A percentile compares a stretch with the other conserved stretches of the same genome.
These are phyloP conservation scores for Persicaria tinctoria DNA, from an alignment of 148 eudicot species.

Conservation along the genomic window DNA sequence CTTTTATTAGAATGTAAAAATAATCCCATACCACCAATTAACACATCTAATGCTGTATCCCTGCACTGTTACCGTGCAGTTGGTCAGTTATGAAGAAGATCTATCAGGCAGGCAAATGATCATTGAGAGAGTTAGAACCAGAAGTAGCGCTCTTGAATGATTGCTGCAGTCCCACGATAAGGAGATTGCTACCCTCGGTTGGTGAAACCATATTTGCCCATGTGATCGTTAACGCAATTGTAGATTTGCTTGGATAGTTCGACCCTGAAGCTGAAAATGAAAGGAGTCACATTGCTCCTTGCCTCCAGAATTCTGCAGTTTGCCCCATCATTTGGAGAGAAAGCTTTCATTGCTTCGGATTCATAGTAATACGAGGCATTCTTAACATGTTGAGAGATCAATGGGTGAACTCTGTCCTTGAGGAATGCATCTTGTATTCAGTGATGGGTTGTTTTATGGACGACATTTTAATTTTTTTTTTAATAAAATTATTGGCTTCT, in stretches of 20 bases:
- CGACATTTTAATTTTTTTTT: no score
- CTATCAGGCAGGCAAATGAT: slow-evolving; percentile 87
- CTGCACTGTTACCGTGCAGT: slow-evolving; percentile 31
- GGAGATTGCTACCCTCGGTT: neutral
- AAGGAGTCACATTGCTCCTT: neutral
- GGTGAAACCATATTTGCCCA: neutral
- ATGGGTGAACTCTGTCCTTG: no score
- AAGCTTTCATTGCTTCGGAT: no score
- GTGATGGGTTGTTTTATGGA: no score
- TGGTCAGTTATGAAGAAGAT: slow-evolving; percentile 93
- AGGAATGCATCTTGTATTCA: no score
- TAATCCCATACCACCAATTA: neutral
- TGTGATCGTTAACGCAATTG: neutral
- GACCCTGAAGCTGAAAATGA: neutral
- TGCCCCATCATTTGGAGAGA: no score
- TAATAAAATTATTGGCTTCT: no score
- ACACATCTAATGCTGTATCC: neutral
- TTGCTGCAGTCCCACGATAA: neutral
- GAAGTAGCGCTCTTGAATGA: slow-evolving; percentile 37
- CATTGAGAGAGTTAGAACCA: slow-evolving; percentile 70
- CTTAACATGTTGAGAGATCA: no score
- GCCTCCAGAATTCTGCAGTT: no score
- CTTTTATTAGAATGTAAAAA: neutral
- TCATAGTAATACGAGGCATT: no score
- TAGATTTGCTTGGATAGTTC: neutral